A percentile compares a stretch with the other conserved stretches of the same genome.
Conservation (phyloP, 169 alveolate genomes). For the Fabrea salina region DNA sequence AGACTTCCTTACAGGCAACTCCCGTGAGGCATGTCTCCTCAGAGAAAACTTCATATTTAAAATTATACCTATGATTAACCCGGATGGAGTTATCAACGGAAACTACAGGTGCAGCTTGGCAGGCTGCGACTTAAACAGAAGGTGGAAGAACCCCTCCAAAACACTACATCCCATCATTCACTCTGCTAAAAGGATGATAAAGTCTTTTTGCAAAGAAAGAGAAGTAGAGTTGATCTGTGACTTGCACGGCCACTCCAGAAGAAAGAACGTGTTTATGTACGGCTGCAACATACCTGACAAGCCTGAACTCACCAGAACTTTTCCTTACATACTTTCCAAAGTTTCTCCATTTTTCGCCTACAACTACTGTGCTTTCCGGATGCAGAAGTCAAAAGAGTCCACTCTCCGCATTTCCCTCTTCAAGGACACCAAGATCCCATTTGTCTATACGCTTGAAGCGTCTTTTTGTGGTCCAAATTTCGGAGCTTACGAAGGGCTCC, state of each 20-base stretch:
- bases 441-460: constrained; percentile 65
- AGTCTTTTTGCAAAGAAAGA: constrained; percentile 39
- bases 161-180: constrained; percentile 70
- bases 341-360: constrained; percentile 43
- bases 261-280: constrained; percentile 60
- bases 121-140: constrained; percentile 81
- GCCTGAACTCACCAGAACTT: constrained; percentile 45
- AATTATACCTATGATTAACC: constrained; percentile 84
- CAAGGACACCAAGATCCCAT: constrained; percentile 45
- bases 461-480: constrained; percentile 57
- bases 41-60: constrained; percentile 75
- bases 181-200: constrained; percentile 52
- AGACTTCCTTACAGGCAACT: constrained; percentile 69
- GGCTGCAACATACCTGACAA: constrained; percentile 41
- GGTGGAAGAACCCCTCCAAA: constrained; percentile 78
- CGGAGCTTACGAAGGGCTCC: constrained; percentile 35
- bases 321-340: constrained; percentile 61
- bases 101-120: constrained; percentile 79
- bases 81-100: constrained; percentile 87
- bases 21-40: constrained; percentile 68
- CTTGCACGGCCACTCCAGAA: constrained; percentile 79
- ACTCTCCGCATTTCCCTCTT: constrained; percentile 69
- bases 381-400: constrained; percentile 59
- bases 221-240: constrained; percentile 58
- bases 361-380: constrained; percentile 43